Base-by-base conservation (phyloP, 306 rosid species). In the Trichosanthes truncata region DNA sequence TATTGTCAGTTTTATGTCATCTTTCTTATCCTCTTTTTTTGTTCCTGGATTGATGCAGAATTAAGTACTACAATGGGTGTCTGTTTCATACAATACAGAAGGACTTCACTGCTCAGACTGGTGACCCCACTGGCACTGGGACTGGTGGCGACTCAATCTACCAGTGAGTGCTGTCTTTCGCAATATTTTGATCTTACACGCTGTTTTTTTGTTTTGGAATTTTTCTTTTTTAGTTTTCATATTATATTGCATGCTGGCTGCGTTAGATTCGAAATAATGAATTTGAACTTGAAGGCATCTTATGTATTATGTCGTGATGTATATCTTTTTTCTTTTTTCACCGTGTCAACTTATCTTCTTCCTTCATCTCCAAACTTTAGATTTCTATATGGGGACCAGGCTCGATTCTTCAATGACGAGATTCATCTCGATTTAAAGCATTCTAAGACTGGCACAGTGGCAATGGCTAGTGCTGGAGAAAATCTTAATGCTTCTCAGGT, bases 401-500 rank as follows among this genome's bases (percentile, higher is more conserved):
- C 98, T 82, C 90, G 98, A 65, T 92, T 95, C 90, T 95, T 95
- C 80, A 72, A 80, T 29, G 97, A 95, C 36, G 97, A 92, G 86
- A 86, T 91, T 88, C 93, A 88, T 80, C 89, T 88, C 48, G 97
- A 92, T 86, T 88, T 95, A 80, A 95, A 95, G 91, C 98, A 95
- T 89, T 81, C 97, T 12, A 95, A 90, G 89, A 90, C 87, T 6
- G 98, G 96, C 74, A 92, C 95, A 1, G 82, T 94, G 87, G 89
- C 97, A 80, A 94, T 94, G 97, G 98, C 98, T 43, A 92, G 97
- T 85, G 98, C 92, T 3, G 98, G 98, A 76, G 97, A 92, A 87
- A 92, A 94, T 83, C 89, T 94, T 60, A 94, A 94, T 89, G 98
- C 98, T 80, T 94, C 98, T 78, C 97, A 94, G 96, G 98, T 94